A percentile compares a stretch with the other conserved stretches of the same genome.
Evolutionary conservation across 1,284 basidiomycete species (phyloP).

Genomic region (Ceratobasidium sp.): DNA sequence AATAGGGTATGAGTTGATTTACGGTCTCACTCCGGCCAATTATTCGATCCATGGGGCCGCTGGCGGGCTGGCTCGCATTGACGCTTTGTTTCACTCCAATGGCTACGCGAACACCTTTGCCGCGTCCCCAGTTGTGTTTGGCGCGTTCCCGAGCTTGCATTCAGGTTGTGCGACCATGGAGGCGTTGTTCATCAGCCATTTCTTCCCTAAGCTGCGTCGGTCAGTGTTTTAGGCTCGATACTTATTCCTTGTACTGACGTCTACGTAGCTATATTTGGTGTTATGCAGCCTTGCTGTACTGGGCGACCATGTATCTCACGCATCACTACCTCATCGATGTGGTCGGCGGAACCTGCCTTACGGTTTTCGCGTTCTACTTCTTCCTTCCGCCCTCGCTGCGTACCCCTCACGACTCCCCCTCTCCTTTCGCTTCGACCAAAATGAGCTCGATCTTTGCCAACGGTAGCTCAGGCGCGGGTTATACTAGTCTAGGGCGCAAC

Average conservation of each 20-base stretch:
- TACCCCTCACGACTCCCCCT: conserved; percentile 65
- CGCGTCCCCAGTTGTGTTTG: conserved; percentile 92
- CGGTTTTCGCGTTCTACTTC: conserved; percentile 88
- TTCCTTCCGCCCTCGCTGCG: conserved; percentile 84
- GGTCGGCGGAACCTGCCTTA: conserved; percentile 91
- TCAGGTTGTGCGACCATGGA: conserved; percentile 91
- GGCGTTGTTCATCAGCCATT: conserved; percentile 93
- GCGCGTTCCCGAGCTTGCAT: conserved; percentile 95
- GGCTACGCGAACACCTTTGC: conserved; percentile 89
- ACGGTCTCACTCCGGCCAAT: conserved; percentile 94
- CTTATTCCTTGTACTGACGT: too few species aligned
- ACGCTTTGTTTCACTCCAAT: conserved; percentile 81
- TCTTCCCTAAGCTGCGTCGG: conserved; percentile 78
- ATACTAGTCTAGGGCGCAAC: conserved; percentile 47
- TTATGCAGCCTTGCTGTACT: conserved; percentile 91
- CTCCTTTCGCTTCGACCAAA: conserved; percentile 51
- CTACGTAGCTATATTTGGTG: conserved; percentile 74
- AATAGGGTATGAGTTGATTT: conserved; percentile 95
- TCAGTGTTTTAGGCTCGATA: conserved; percentile 8
- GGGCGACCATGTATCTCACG: conserved; percentile 98
- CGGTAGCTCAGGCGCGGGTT: conserved; percentile 51
- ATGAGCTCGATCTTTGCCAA: conserved; percentile 41
- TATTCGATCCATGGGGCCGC: conserved; percentile 93
- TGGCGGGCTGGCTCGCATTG: conserved; percentile 92
- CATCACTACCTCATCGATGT: conserved; percentile 99